These are phyloP conservation scores for Euphorbia celastroides DNA, from an alignment of 441 rosid genomes.

Conservation along the genomic window DNA sequence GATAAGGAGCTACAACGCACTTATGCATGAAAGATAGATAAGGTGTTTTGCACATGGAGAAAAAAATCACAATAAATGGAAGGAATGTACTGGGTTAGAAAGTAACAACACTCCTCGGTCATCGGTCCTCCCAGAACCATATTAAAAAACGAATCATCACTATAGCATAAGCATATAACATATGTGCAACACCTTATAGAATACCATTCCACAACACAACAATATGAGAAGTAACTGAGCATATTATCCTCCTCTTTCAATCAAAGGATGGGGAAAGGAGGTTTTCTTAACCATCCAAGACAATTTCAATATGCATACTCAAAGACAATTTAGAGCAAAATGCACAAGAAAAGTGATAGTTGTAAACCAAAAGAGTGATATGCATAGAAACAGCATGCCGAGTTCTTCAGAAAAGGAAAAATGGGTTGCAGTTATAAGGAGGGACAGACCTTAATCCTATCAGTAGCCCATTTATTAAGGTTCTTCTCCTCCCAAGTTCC, in stretches of 20 bases:
- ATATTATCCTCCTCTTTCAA: too few species aligned
- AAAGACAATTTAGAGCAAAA: neutral
- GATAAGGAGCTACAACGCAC: too few species aligned
- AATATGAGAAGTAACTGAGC: neutral
- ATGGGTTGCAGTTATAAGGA: constrained; percentile 8
- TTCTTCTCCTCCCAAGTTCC: constrained; percentile 94
- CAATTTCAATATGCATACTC: neutral
- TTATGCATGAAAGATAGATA: neutral
- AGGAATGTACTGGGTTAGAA: neutral
- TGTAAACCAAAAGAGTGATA: neutral
- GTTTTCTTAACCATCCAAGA: neutral
- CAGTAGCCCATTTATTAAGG: constrained; percentile 73
- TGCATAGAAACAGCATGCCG: neutral
- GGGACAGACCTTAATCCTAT: constrained; percentile 74
- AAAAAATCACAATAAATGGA: neutral
- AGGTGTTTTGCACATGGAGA: neutral
- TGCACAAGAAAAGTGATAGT: neutral
- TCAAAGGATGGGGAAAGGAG: neutral
- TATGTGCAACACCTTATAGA: too few species aligned
- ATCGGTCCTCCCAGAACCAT: neutral
- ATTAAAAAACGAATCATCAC: neutral
- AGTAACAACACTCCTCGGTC: neutral
- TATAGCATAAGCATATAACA: neutral
- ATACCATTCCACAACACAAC: too few species aligned
- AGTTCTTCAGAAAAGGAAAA: neutral